Base-by-base conservation (phyloP, 2,329 filamentous ascomycete genomes). In the Fusarium albosuccineum region DNA sequence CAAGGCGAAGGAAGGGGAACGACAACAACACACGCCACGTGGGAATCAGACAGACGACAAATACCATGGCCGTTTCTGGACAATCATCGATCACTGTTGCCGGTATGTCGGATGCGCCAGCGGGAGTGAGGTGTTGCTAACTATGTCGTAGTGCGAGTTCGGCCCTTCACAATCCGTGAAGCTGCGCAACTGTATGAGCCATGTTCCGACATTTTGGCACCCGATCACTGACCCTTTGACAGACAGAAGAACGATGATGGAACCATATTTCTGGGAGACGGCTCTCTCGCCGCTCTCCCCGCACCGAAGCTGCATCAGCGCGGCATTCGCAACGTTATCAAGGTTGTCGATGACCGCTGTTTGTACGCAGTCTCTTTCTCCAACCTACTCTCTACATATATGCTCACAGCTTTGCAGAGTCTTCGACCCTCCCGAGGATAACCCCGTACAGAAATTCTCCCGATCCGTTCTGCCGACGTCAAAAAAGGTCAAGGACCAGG, bases 381-480 rank as follows among this genome's bases (percentile, higher is more conserved):
- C n/a, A n/a, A n/a, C n/a, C n/a, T n/a, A n/a, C n/a, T n/a, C n/a
- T n/a, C n/a, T n/a, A n/a, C n/a, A n/a, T n/a, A n/a, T n/a, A n/a
- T n/a, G n/a, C 72, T 78, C 51, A 77, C 63, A 6, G 22, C 3
- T 3, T 0, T 4, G 26, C 76, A 98, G 96, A 77, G 90, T 99
- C 33, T 99, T 99, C 78, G 96, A 99, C 73, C 96, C 96, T 8
- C 96, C 96, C 41, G 96, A 99, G 80, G 94, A 98, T 76, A 97
- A 90, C 74, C 92, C 94, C 1, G 90, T 98, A 9, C 93, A 97
- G 64, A 91, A 91, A 70, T 97, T 97, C 79, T 91, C 92, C 30
- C 87, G 90, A 76, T 93, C 91, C 3, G 91, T 97, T 10, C 87
- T 97, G 9, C 90, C 91, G 1, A 87, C 89, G 55, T 94, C 94